Conservation (phyloP, 805 yeast species). For the Candida takata region DNA sequence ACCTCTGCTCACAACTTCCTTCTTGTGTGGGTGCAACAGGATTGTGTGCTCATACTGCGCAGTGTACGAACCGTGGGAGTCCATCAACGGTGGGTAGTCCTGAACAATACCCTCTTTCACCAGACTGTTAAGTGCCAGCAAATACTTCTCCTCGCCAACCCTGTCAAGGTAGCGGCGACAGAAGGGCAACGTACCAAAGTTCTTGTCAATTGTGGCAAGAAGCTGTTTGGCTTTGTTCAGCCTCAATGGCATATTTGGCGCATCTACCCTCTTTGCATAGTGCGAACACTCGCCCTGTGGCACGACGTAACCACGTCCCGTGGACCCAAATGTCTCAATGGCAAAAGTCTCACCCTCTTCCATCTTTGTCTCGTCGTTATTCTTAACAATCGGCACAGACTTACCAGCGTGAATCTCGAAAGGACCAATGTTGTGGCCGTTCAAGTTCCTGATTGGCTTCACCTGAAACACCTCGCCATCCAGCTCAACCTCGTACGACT, state of each 20-base stretch:
- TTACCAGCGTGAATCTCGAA: conserved; percentile 90
- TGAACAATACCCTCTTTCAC: conserved; percentile 83
- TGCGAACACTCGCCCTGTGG: conserved; percentile 92
- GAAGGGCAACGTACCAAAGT: conserved; percentile 94
- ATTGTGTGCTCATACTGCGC: conserved; percentile 97
- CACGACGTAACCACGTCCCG: conserved; percentile 88
- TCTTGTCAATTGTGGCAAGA: conserved; percentile 60
- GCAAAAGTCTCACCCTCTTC: conserved; percentile 99
- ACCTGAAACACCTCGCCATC: conserved; percentile 81
- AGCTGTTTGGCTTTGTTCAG: conserved; percentile 64
- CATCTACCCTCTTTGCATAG: conserved; percentile 59
- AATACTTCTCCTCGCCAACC: conserved; percentile 84
- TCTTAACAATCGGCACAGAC: conserved; percentile 92
- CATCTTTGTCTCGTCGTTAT: conserved; percentile 93
- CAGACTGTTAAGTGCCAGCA: conserved; percentile 77
- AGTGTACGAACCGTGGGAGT: conserved; percentile 77
- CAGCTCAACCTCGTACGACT: conserved; percentile 86
- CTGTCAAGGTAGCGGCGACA: conserved; percentile 93
- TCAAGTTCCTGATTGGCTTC: conserved; percentile 83
- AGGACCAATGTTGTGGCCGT: conserved; percentile 89
- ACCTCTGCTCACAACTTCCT: conserved; percentile 93
- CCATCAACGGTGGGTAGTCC: conserved; percentile 91
- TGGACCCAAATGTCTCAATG: conserved; percentile 95
- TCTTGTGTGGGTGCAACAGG: conserved; percentile 79
- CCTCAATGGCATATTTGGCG: conserved; percentile 45